Base-by-base conservation (phyloP, 805 yeast species). In the Zygotorulaspora chibaensis region DNA sequence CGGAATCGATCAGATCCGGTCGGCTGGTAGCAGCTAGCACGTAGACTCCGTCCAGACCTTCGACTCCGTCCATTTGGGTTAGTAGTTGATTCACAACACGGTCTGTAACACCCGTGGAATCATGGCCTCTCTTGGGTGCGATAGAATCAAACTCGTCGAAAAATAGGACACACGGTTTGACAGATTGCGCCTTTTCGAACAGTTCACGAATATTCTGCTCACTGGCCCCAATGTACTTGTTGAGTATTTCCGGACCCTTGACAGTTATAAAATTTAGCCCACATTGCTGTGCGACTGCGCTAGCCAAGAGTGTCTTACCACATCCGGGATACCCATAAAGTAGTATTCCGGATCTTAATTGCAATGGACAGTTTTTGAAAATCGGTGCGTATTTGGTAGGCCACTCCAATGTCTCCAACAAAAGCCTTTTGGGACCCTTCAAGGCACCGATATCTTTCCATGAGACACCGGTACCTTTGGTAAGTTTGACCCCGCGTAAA, bases 1-100 rank as follows among this genome's bases (percentile, higher is more conserved):
- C 99, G 2, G 96, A 84, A 63, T 93, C 99, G 53, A 93, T 90
- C 55, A 93, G 74, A 59, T 93, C 99, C 0, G 99, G 99, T 57
- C 99, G 75, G 56, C 93, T 83, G 0, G 98, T 93, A 1, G 98
- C 99, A 0, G 98, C 98, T 20, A 93, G 72, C 0, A 93, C 96
- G 62, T 93, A 91, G 2, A 93, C 98, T 2, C 98, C 97, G 57
- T 90, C 97, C 25, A 90, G 71, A 0, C 98, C 97, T 65, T 93
- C 98, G 0, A 98, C 98, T 69, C 99, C 99, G 66, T 93, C 99
- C 96, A 93, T 90, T 63, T 93, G 97, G 0, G 99, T 93, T 57
- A 93, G 76, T 80, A 93, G 79, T 62, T 93, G 99, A 67, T 93
- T 93, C 20, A 93, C 99, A 34, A 93, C 96, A 56, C 99, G 76